Evolutionary conservation across 495 filamentous ascomycete species (phyloP), one percentile per base, ranked within the genome.

Genomic region (Acidomyces sp.): DNA sequence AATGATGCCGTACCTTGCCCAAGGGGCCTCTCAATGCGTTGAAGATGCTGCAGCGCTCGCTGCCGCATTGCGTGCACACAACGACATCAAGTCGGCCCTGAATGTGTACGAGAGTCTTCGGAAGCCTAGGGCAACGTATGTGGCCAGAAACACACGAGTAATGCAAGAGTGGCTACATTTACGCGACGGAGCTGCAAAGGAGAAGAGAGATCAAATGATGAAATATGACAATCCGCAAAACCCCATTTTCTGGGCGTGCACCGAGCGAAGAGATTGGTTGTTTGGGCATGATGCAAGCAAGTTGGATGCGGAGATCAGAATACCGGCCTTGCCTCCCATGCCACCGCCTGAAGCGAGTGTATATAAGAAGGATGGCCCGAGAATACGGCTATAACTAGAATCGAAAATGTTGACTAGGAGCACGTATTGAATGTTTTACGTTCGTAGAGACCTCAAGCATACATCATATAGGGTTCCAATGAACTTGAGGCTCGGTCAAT

Each of bases 91-190:
- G 2, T 60, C 59, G 12, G 61, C 74, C 11, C 53, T 78, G 22
- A 58, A 56, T 16, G 43, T 73, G 19, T 83, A 81, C 47, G 71
- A 83, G 55, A 58, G 53, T 9, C 48, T 78, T 43, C 62, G 78
- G 23, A 82, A 80, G 59, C 61, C 62, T 15, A 54, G 78, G 30
- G 72, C 75, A 3, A 71, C 73, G 11, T 60, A 55, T 32, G 70
- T 77, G 48, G 72, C 71, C 15, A 56, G 62, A 37, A 71, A 69
- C 43, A 66, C 62, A 0, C 69, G 68, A 21, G 60, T 48, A 26
- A 54, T 76, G 63, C 54, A 75, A 34, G 62, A 76, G 31, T 64
- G 71, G 27, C 77, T 73, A 46, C 77, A 81, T 48, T 45, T 81
- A 43, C 56, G 52, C 6, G 66, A 79, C 44, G 74, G 74, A 0